Conservation (phyloP, 345 rosid genomes). For the Linum usitatissimum region DNA sequence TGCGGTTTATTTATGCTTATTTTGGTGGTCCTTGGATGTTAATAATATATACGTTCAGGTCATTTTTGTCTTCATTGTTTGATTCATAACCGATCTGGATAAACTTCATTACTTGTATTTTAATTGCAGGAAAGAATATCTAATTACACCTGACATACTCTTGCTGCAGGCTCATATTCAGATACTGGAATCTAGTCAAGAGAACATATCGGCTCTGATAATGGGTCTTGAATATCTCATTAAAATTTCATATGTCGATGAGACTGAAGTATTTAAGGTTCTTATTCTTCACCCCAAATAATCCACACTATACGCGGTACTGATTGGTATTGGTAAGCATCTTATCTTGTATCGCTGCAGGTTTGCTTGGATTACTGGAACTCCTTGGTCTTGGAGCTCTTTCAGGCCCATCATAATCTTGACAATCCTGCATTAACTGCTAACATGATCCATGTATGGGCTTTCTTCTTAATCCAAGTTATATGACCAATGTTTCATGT, state of each 20-base stretch:
- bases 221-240: slow-evolving; percentile 87
- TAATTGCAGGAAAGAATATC: too few relatives aligned
- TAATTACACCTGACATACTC: not conserved
- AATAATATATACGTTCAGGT: not conserved
- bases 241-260: slow-evolving; percentile 90
- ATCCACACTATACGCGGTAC: not conserved
- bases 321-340: not conserved
- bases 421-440: slow-evolving; percentile 70
- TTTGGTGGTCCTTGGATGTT: not conserved
- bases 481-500: not conserved
- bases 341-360: slow-evolving; percentile 27
- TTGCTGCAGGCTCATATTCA: slow-evolving; percentile 69
- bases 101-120: not conserved
- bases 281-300: not conserved
- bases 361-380: slow-evolving; percentile 99
- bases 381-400: slow-evolving; percentile 76
- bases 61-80: not conserved
- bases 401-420: slow-evolving; percentile 68
- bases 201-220: slow-evolving; percentile 46
- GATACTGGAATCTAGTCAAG: slow-evolving; percentile 68
- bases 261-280: slow-evolving; percentile 98
- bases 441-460: slow-evolving; percentile 63
- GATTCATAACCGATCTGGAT: not conserved
- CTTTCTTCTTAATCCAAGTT: not conserved
- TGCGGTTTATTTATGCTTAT: not conserved